A percentile compares a stretch with the other conserved stretches of the same genome.
phyloP scores from a whole-genome alignment of 306 rosid genomes.

The Oemleria cerasiformis region DNA sequence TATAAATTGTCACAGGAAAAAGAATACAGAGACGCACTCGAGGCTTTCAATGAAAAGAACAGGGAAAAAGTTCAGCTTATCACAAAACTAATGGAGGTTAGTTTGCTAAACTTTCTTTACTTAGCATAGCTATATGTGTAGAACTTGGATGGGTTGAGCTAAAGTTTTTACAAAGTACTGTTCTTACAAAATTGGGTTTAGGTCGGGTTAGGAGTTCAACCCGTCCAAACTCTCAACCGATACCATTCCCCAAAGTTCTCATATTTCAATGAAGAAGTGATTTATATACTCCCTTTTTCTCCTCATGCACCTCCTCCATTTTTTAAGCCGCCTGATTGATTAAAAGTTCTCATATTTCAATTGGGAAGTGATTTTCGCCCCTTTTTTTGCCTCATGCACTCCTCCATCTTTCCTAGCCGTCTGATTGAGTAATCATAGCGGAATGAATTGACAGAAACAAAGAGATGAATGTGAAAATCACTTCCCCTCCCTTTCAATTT shows the following conservation, averaged over 20 bases:
- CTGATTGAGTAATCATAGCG: too few relatives aligned
- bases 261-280: neutral
- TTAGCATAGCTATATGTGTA: neutral
- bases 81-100: constrained; percentile 74
- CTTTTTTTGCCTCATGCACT: too few relatives aligned
- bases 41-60: constrained; percentile 91
- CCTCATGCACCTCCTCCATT: too few relatives aligned
- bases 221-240: neutral
- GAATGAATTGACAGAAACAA: too few relatives aligned
- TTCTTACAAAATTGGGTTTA: neutral
- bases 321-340: too few relatives aligned
- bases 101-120: neutral
- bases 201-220: neutral
- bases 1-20: constrained; percentile 54
- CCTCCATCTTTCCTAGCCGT: too few relatives aligned
- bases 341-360: too few relatives aligned
- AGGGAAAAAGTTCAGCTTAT: constrained; percentile 84
- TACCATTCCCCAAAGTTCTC: neutral
- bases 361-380: too few relatives aligned
- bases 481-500: too few relatives aligned
- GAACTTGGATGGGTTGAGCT: neutral
- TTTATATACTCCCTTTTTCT: too few relatives aligned
- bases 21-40: constrained; percentile 95
- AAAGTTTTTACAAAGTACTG: neutral
- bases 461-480: too few relatives aligned